Conservation (phyloP, 371 early-diverging fungal species). For the Lichtheimia corymbifera region DNA sequence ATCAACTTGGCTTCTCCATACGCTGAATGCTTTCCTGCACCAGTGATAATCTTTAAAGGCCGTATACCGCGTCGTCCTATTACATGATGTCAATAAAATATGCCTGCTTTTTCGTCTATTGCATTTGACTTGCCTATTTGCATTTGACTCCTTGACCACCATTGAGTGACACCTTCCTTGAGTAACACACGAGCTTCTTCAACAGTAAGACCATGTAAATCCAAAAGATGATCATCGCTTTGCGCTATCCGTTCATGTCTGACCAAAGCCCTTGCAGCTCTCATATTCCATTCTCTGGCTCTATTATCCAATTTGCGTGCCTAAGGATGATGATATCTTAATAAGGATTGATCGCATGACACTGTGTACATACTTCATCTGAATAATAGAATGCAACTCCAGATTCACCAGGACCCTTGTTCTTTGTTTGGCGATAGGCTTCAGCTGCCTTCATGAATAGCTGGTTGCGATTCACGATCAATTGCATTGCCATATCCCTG, state of each 20-base stretch:
- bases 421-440: slow-evolving; percentile 53
- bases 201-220: slow-evolving; percentile 71
- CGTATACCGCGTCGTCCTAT: slow-evolving; percentile 36
- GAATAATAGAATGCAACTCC: slow-evolving; percentile 75
- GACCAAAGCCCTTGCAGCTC: slow-evolving; percentile 70
- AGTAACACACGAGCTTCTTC: slow-evolving; percentile 63
- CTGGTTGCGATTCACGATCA: slow-evolving; percentile 59
- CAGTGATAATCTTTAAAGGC: slow-evolving; percentile 66
- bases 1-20: slow-evolving; percentile 58
- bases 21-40: slow-evolving; percentile 65
- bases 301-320: slow-evolving; percentile 60
- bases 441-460: slow-evolving; percentile 64
- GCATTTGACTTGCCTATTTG: slow-evolving; percentile 31
- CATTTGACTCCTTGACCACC: slow-evolving; percentile 62
- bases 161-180: slow-evolving; percentile 61
- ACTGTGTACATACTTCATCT: slow-evolving; percentile 35
- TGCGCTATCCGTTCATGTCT: slow-evolving; percentile 48
- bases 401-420: slow-evolving; percentile 55
- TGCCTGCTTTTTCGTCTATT: background rate
- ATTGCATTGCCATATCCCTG: slow-evolving; percentile 54
- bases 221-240: slow-evolving; percentile 60
- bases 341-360: background rate
- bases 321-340: background rate
- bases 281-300: slow-evolving; percentile 72
- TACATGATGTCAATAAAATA: background rate